These are phyloP conservation scores for Ensete glaucum DNA, from an alignment of 176 grass and related monocot species.

Conservation along the genomic window DNA sequence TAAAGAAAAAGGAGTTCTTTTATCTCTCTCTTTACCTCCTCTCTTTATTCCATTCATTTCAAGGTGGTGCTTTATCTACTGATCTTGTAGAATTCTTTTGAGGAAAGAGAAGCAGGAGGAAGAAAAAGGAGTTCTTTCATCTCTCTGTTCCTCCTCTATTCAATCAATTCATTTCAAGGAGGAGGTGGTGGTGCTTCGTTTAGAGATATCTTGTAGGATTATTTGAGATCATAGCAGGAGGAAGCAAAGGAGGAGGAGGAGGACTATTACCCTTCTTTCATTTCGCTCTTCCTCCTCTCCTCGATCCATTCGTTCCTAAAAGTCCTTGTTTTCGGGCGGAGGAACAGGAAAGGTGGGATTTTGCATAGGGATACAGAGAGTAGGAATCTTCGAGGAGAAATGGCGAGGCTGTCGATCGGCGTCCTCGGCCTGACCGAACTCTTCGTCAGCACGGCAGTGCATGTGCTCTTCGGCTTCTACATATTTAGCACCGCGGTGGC, in stretches of 20 bases:
- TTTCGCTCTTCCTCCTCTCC: not conserved
- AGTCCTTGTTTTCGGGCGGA: not conserved
- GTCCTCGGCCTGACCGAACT: constrained; percentile 70
- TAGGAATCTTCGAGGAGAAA: constrained; percentile 4
- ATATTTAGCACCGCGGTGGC: constrained; percentile 88
- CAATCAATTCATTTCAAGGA: not conserved
- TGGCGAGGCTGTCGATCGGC: constrained; percentile 41
- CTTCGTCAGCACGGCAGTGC: constrained; percentile 61
- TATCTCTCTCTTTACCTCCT: not conserved
- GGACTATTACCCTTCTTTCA: no score
- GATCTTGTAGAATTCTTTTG: no score
- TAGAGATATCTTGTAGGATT: no score
- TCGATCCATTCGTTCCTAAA: not conserved
- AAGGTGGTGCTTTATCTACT: no score
- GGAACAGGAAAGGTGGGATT: not conserved
- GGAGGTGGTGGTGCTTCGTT: no score
- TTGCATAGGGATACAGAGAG: not conserved
- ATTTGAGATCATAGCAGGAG: no score
- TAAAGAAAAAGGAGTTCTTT: not conserved
- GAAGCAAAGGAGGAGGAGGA: no score
- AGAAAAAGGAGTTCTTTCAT: no score
- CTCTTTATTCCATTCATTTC: not conserved
- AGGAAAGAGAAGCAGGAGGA: no score
- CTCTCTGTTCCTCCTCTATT: not conserved
- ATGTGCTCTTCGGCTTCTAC: constrained; percentile 82